Evolutionary conservation across 2,329 filamentous ascomycete species (phyloP).

Genomic region (Exophiala sp.): DNA sequence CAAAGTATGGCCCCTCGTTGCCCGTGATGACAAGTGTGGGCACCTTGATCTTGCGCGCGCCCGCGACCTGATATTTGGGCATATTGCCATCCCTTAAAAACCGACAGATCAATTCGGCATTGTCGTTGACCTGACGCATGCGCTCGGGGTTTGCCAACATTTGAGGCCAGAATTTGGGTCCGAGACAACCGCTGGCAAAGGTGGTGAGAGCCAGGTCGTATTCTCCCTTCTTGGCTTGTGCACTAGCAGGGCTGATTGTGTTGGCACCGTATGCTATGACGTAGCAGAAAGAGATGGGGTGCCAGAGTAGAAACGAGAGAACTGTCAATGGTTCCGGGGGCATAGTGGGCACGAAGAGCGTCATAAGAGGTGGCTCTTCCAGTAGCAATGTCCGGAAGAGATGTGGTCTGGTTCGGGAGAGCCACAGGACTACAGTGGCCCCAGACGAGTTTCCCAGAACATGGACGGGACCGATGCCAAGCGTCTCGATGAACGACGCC

Average conservation of each 20-base stretch:
- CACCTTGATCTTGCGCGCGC: slow-evolving; percentile 6
- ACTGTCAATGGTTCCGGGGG: slow-evolving; percentile 2
- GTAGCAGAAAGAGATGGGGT: slow-evolving; percentile 16
- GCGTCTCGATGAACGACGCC: slow-evolving; percentile 7
- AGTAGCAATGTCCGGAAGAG: slow-evolving; percentile 15
- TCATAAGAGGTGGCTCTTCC: slow-evolving; percentile 14
- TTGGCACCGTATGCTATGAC: slow-evolving; percentile 11
- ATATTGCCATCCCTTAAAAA: slow-evolving; percentile 5
- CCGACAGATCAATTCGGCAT: slow-evolving; percentile 12
- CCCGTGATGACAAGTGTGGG: slow-evolving; percentile 12
- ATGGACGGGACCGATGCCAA: slow-evolving; percentile 13
- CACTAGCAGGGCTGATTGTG: slow-evolving; percentile 5
- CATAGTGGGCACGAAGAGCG: slow-evolving; percentile 10
- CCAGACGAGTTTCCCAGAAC: slow-evolving; percentile 18
- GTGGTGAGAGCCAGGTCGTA: background rate
- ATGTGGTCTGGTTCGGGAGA: slow-evolving; percentile 4
- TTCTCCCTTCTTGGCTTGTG: slow-evolving; percentile 6
- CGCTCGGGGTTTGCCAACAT: slow-evolving; percentile 2
- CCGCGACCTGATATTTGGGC: slow-evolving; percentile 1
- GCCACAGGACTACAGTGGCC: slow-evolving; percentile 3
- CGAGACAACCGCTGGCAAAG: slow-evolving; percentile 11
- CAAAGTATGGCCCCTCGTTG: slow-evolving; percentile 7
- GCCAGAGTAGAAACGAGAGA: slow-evolving; percentile 13
- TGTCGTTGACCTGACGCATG: slow-evolving; percentile 10
- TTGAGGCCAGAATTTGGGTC: slow-evolving; percentile 11